Conservation (phyloP, 805 yeast genomes). For the Ogataea thermomethanolica region DNA sequence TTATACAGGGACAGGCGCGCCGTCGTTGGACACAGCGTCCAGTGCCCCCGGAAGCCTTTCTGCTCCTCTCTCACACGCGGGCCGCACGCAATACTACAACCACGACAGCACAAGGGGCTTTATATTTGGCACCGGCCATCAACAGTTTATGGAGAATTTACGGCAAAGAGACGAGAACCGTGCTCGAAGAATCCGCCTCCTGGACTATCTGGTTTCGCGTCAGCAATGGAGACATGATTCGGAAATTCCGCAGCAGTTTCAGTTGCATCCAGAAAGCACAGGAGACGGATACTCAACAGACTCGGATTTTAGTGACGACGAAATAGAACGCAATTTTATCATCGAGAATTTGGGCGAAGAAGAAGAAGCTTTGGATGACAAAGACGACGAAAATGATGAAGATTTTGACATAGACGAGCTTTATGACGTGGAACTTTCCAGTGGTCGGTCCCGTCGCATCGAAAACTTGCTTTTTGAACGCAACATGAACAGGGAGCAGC, state of each 20-base stretch:
- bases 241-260: slow-evolving; percentile 16
- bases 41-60: neutral
- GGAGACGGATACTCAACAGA: slow-evolving; percentile 17
- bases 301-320: slow-evolving; percentile 19
- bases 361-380: slow-evolving; percentile 11
- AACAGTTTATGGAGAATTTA: slow-evolving; percentile 16
- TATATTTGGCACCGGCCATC: slow-evolving; percentile 17
- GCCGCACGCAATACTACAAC: slow-evolving; percentile 14
- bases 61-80: neutral
- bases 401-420: slow-evolving; percentile 22
- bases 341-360: slow-evolving; percentile 13
- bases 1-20: slow-evolving; percentile 1
- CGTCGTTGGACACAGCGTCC: slow-evolving; percentile 5
- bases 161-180: slow-evolving; percentile 17
- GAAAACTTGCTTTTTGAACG: slow-evolving; percentile 29
- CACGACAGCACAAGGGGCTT: slow-evolving; percentile 19
- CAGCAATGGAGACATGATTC: slow-evolving; percentile 20
- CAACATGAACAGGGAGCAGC: slow-evolving; percentile 25
- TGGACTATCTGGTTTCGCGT: slow-evolving; percentile 22
- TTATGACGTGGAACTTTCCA: slow-evolving; percentile 26
- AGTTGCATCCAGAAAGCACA: slow-evolving; percentile 7
- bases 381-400: slow-evolving; percentile 21
- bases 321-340: slow-evolving; percentile 13
- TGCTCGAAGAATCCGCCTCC: slow-evolving; percentile 19
- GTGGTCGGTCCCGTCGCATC: slow-evolving; percentile 31